Percentiles rank a stretch among this genome's conserved stretches.
Evolutionary conservation across 2,329 filamentous ascomycete genomes (phyloP).

Genomic region (Cercospora beticola): DNA sequence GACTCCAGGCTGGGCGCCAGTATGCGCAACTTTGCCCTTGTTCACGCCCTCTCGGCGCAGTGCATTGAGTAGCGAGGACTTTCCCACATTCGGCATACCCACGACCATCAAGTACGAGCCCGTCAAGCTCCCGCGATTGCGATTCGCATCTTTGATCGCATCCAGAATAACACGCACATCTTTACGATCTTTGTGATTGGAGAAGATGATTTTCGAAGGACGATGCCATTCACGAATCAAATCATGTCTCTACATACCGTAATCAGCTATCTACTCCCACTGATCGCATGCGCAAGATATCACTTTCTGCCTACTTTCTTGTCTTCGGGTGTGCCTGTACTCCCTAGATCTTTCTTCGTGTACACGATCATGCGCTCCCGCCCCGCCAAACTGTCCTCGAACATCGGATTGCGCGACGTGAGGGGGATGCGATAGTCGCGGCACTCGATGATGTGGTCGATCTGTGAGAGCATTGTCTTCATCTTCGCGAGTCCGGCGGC

Average conservation of each 20-base stretch:
- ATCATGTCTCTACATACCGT: conserved; percentile 43
- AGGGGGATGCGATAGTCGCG: conserved; percentile 89
- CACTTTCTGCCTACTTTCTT: conserved; percentile 28
- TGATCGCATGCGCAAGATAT: conserved; percentile 18
- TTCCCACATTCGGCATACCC: conserved; percentile 97
- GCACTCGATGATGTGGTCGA: conserved; percentile 90
- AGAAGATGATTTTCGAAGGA: conserved; percentile 55
- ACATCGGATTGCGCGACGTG: conserved; percentile 84
- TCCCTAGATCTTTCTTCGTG: conserved; percentile 80
- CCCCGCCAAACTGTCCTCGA: conserved; percentile 73
- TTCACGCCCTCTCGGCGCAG: conserved; percentile 69
- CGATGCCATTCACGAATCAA: conserved; percentile 56
- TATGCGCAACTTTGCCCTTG: conserved; percentile 70
- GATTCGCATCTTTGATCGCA: conserved; percentile 53
- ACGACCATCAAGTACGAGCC: conserved; percentile 85
- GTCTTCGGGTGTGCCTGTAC: conserved; percentile 38
- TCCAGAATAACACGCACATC: conserved; percentile 51
- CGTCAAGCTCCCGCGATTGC: conserved; percentile 61
- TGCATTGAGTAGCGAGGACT: conserved; percentile 89
- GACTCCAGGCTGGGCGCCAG: conserved; percentile 83
- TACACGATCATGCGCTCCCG: conserved; percentile 80
- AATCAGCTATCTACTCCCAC: conserved; percentile 19
- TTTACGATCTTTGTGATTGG: conserved; percentile 46
- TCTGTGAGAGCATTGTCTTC: conserved; percentile 73
- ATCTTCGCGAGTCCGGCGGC: conserved; percentile 76